Base-by-base conservation (phyloP, 2,329 filamentous ascomycete species). In the Cadophora sp. region DNA sequence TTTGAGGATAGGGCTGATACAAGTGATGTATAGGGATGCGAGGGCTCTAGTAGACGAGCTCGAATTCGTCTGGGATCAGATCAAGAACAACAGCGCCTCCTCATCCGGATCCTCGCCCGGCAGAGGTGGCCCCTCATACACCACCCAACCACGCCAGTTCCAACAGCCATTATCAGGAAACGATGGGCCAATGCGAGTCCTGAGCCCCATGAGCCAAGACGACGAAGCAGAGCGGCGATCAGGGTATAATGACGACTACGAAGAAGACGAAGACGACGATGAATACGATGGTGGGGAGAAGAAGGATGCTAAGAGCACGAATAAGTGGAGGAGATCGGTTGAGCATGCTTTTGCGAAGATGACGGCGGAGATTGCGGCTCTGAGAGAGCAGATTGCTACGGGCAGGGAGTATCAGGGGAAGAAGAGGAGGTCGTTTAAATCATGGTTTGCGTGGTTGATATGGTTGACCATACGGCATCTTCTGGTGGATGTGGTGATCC, bases 41-140 rank as follows among this genome's bases (percentile, higher is more conserved):
- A 87, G 91, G 68, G 94, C 97, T 80, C 85, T 99, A 48, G 94
- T 98, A 46, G 86, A 90, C 11, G 96, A 99, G 80, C 87, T 99
- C n/a, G 96, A 99, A 81, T 99, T 98, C 76, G 95, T 99, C 48
- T 99, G 96, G 96, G 94, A 97, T 74, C 96, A 98, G 79, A 95
- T 99, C 75, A 97, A 96, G 80, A 91, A 91, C 74, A 97, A 95
- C 75, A 88, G 88, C 12, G 88, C 91, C 4, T 88, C 87, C 22
- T 89, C 90, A 46, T 82, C 89, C 48, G 79, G 86, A 50, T 85
- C 86, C 12, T 87, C 85, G 1, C 84, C 86, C n/a, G 83, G 85
- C 71, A 79, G 78, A 65, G 79, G 77, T 65, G 59, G 73, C 63
- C 72, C 50, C 66, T 73, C 68, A 14, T 74, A 73, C 70, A 72